phyloP scores from a whole-genome alignment of 2,329 filamentous ascomycete genomes.

The Plenodomus biglobosus region DNA sequence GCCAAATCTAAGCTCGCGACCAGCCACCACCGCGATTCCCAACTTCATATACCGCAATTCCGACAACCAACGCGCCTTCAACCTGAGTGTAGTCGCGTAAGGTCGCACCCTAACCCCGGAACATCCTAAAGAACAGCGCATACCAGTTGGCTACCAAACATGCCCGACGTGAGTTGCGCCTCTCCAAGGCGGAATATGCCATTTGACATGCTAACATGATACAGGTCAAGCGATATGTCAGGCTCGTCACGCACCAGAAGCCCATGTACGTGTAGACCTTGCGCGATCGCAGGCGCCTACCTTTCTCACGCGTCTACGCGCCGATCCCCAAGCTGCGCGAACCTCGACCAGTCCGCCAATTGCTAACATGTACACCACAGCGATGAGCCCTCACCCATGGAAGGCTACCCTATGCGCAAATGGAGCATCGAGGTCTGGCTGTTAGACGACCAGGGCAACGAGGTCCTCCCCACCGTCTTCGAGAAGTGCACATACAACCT shows the following conservation, averaged over 20 bases:
- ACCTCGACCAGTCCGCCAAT: neutral
- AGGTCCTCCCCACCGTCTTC: slow-evolving; percentile 80
- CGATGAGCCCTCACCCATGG: slow-evolving; percentile 76
- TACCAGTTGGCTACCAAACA: slow-evolving; percentile 26
- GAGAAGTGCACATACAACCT: slow-evolving; percentile 91
- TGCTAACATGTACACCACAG: slow-evolving; percentile 47
- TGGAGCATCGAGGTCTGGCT: slow-evolving; percentile 89
- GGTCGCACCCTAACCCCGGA: neutral
- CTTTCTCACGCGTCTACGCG: slow-evolving; percentile 11
- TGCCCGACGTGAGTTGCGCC: slow-evolving; percentile 49
- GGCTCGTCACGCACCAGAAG: slow-evolving; percentile 89
- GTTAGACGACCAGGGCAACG: slow-evolving; percentile 81
- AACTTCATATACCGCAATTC: slow-evolving; percentile 13
- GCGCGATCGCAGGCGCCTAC: slow-evolving; percentile 18
- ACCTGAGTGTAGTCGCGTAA: neutral
- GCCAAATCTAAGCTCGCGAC: slow-evolving; percentile 26
- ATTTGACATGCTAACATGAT: slow-evolving; percentile 12
- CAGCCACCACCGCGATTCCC: slow-evolving; percentile 21
- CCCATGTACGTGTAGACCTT: slow-evolving; percentile 67
- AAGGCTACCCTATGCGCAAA: slow-evolving; percentile 87
- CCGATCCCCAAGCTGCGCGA: neutral
- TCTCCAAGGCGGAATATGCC: neutral
- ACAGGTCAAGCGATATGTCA: slow-evolving; percentile 80
- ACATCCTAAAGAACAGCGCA: neutral
- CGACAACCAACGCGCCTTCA: neutral